These are phyloP conservation scores for Hippophae gyantsensis DNA, from an alignment of 306 rosid genomes.

Conservation along the genomic window DNA sequence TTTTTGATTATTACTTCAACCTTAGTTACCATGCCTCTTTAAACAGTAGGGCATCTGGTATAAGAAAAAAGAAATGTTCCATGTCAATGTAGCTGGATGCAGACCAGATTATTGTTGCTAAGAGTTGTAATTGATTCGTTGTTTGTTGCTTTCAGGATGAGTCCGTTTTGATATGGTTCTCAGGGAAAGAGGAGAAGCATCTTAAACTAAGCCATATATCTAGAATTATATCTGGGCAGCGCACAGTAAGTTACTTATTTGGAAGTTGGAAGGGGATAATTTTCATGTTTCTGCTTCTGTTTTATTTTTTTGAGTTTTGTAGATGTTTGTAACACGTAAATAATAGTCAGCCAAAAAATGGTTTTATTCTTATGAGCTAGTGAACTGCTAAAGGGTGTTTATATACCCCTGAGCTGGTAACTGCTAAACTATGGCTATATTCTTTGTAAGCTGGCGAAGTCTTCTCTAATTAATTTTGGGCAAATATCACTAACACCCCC, in stretches of 20 bases:
- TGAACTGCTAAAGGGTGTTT: no score
- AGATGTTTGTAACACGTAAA: no score
- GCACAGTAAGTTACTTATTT: constrained; percentile 42
- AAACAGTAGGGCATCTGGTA: not conserved
- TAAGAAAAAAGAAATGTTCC: not conserved
- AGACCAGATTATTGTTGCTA: constrained; percentile 15
- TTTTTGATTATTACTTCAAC: not conserved
- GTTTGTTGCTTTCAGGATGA: constrained; percentile 62
- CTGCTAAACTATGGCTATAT: no score
- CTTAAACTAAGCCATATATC: constrained; percentile 73
- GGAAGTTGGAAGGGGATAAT: not conserved
- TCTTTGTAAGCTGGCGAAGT: no score
- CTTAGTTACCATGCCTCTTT: constrained; percentile 5
- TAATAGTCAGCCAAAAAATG: no score
- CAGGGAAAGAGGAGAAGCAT: constrained; percentile 77
- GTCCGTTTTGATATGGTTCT: constrained; percentile 77
- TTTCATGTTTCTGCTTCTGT: no score
- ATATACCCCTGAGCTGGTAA: no score
- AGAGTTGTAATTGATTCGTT: constrained; percentile 14
- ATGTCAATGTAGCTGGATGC: constrained; percentile 9
- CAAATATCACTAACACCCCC: no score
- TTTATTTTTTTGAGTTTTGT: no score
- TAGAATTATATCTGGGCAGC: constrained; percentile 89
- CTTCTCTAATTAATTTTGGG: no score
- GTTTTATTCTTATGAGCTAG: no score